These are phyloP conservation scores for Saprolegnia diclina DNA, from an alignment of 352 stramenopile species.

Conservation along the genomic window DNA sequence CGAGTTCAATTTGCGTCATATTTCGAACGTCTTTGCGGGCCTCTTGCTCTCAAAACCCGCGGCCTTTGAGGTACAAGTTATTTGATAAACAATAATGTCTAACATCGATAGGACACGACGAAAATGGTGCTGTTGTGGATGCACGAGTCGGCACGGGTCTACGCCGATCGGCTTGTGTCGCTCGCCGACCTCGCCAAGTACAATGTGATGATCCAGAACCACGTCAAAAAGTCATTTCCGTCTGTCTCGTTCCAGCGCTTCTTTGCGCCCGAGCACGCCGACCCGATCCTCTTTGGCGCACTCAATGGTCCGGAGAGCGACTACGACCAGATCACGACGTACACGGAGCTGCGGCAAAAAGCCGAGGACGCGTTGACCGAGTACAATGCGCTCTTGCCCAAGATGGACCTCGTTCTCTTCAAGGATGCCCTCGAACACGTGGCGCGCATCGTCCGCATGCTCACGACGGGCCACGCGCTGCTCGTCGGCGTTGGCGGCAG, in stretches of 20 bases:
- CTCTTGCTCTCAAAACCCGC: slow-evolving; percentile 84
- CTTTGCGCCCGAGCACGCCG: slow-evolving; percentile 72
- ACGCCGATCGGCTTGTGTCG: slow-evolving; percentile 90
- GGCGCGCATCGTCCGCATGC: slow-evolving; percentile 90
- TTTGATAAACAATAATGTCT: not conserved
- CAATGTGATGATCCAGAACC: slow-evolving; percentile 80
- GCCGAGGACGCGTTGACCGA: slow-evolving; percentile 88
- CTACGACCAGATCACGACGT: slow-evolving; percentile 88
- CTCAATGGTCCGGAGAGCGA: slow-evolving; percentile 80
- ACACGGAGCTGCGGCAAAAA: slow-evolving; percentile 50
- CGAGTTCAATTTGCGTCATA: slow-evolving; percentile 95
- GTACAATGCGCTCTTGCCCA: slow-evolving; percentile 90
- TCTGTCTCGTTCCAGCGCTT: slow-evolving; percentile 86
- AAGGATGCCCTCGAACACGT: slow-evolving; percentile 95
- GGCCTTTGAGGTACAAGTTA: slow-evolving; percentile 43
- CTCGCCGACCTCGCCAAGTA: slow-evolving; percentile 80
- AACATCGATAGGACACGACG: slow-evolving; percentile 52
- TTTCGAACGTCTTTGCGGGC: slow-evolving; percentile 94
- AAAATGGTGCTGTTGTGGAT: slow-evolving; percentile 93
- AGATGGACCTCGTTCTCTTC: slow-evolving; percentile 95
- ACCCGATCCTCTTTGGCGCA: slow-evolving; percentile 90
- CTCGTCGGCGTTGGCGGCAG: slow-evolving; percentile 91
- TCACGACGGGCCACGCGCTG: slow-evolving; percentile 90
- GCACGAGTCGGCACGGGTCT: slow-evolving; percentile 95
- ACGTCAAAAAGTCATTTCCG: slow-evolving; percentile 91